Percentiles rank a stretch among this genome's conserved stretches.
Evolutionary conservation across 768 basidiomycete species (phyloP).

Genomic region (Lactarius hatsudake): DNA sequence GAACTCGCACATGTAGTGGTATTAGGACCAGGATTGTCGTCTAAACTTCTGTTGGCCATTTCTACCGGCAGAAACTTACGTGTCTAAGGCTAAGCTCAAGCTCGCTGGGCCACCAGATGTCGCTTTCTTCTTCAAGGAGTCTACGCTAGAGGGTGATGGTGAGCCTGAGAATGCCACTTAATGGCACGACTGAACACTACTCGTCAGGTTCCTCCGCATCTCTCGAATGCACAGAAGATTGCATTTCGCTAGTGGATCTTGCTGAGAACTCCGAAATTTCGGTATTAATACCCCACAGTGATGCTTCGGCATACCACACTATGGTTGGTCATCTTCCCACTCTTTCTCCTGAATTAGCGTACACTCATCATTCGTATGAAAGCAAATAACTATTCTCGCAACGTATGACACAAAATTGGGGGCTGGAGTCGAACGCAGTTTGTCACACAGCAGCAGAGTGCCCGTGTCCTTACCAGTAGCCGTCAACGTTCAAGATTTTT

Average conservation of each 20-base stretch:
- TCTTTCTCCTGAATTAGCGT: not conserved
- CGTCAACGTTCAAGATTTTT: constrained; percentile 96
- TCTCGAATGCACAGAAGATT: constrained; percentile 42
- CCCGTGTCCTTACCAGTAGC: constrained; percentile 76
- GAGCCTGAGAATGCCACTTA: constrained; percentile 15
- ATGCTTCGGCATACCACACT: constrained; percentile 55
- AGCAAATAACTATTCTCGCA: constrained; percentile 69
- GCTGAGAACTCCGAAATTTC: constrained; percentile 44
- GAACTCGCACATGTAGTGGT: not conserved
- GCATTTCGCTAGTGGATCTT: constrained; percentile 48
- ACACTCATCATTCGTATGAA: constrained; percentile 13
- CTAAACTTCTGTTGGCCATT: constrained; percentile 54
- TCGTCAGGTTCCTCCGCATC: constrained; percentile 22
- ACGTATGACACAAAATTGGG: constrained; percentile 64
- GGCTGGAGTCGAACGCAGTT: constrained; percentile 49
- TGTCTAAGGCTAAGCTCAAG: constrained; percentile 52
- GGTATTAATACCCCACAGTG: constrained; percentile 64
- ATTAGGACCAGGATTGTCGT: constrained; percentile 67
- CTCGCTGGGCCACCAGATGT: constrained; percentile 55
- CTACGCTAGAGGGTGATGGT: constrained; percentile 40
- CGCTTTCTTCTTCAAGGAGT: constrained; percentile 45
- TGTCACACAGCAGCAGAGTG: constrained; percentile 55
- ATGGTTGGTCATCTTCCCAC: constrained; percentile 47
- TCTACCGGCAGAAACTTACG: constrained; percentile 64
- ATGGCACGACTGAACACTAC: not conserved